phyloP scores from a whole-genome alignment of 202 grass and related monocot genomes.

The Miscanthus sacchariflorus region DNA sequence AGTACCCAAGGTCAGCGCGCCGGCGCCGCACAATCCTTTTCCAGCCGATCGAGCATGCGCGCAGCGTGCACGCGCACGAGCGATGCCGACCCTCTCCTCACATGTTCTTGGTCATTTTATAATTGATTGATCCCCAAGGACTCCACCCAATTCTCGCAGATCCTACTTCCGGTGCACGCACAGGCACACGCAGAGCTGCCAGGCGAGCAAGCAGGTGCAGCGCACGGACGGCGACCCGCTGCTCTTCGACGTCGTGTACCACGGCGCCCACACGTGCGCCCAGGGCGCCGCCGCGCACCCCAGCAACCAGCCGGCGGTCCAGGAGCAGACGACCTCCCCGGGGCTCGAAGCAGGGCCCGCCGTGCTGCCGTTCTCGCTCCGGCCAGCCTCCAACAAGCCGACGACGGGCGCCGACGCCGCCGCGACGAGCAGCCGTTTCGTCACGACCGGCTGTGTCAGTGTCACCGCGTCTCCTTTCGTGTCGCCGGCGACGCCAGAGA shows the following conservation, averaged over 20 bases:
- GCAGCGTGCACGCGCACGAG: too few relatives aligned
- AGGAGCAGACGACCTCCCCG: background rate
- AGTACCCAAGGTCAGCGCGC: constrained; percentile 77
- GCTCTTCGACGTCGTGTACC: constrained; percentile 82
- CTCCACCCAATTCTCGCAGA: constrained; percentile 39
- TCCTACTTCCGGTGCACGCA: constrained; percentile 95
- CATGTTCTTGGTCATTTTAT: background rate
- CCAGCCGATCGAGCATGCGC: too few relatives aligned
- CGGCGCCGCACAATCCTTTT: background rate
- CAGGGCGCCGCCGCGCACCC: constrained; percentile 13
- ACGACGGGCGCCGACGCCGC: background rate
- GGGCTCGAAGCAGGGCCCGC: background rate
- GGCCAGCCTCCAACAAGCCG: background rate
- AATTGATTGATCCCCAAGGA: too few relatives aligned
- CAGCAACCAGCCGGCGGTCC: background rate
- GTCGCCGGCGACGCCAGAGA: constrained; percentile 24
- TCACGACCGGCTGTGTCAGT: background rate
- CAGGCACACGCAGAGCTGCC: constrained; percentile 70
- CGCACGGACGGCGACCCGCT: constrained; percentile 66
- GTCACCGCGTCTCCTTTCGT: background rate
- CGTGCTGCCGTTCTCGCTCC: constrained; percentile 26
- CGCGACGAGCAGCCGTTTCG: background rate
- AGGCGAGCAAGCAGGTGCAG: constrained; percentile 88
- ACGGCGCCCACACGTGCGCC: constrained; percentile 72
- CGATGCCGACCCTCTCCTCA: too few relatives aligned